Conservation (phyloP, 768 basidiomycete species). For the Exidia glandulosa region DNA sequence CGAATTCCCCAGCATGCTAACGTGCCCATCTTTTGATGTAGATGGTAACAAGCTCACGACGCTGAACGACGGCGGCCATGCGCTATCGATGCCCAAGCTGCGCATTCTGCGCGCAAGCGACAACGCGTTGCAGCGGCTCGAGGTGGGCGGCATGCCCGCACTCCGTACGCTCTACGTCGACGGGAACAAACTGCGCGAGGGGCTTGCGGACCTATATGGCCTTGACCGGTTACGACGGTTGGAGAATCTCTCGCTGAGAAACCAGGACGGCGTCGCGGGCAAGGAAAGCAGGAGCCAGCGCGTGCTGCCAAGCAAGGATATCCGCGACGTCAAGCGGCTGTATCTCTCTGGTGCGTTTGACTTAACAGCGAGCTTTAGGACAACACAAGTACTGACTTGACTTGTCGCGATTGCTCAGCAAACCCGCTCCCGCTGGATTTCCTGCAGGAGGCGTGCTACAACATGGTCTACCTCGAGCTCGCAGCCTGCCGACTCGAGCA, state of each 20-base stretch:
- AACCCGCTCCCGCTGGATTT: slow-evolving; percentile 35
- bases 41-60: slow-evolving; percentile 61
- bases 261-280: slow-evolving; percentile 49
- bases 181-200: slow-evolving; percentile 42
- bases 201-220: slow-evolving; percentile 32
- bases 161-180: slow-evolving; percentile 90
- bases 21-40: slow-evolving; percentile 19
- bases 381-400: slow-evolving; percentile 9
- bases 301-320: slow-evolving; percentile 31
- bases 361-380: background rate
- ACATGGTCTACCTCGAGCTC: slow-evolving; percentile 84
- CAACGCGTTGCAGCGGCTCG: slow-evolving; percentile 62
- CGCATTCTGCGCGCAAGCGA: slow-evolving; percentile 78
- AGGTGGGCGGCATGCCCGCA: slow-evolving; percentile 48
- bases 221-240: slow-evolving; percentile 42
- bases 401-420: slow-evolving; percentile 41
- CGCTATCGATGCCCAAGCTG: slow-evolving; percentile 45
- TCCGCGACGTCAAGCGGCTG: slow-evolving; percentile 85
- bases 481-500: slow-evolving; percentile 72
- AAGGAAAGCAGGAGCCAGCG: slow-evolving; percentile 11
- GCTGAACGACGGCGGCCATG: slow-evolving; percentile 40
- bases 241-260: slow-evolving; percentile 85
- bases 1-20: slow-evolving; percentile 3
- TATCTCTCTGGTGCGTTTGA: slow-evolving; percentile 78
- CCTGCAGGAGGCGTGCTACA: slow-evolving; percentile 64